A percentile compares a stretch with the other conserved stretches of the same genome.
Conservation (phyloP, 2,329 filamentous ascomycete genomes). For the Nemania serpens region DNA sequence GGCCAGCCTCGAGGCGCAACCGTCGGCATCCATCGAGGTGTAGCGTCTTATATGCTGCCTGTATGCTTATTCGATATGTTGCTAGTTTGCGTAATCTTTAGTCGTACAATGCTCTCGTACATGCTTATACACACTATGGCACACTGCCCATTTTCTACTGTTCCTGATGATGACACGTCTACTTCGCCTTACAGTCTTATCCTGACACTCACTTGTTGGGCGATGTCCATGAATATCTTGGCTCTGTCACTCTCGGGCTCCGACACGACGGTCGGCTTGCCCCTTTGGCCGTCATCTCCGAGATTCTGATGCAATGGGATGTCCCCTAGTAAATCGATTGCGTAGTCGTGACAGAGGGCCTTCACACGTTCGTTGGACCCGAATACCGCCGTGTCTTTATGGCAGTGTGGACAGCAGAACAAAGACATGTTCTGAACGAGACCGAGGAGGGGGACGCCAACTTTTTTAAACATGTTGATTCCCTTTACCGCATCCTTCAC, state of each 20-base stretch:
- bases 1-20: neutral
- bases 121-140: constrained; percentile 11
- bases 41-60: neutral
- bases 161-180: neutral
- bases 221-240: constrained; percentile 72
- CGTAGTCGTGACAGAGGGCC: constrained; percentile 71
- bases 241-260: constrained; percentile 79
- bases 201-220: constrained; percentile 56
- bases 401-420: constrained; percentile 80
- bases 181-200: constrained; percentile 44
- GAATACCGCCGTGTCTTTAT: constrained; percentile 75
- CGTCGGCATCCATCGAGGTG: neutral
- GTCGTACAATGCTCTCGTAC: neutral
- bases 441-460: constrained; percentile 79
- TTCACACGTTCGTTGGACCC: constrained; percentile 68
- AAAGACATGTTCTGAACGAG: constrained; percentile 92
- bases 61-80: neutral
- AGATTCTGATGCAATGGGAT: constrained; percentile 87
- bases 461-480: constrained; percentile 89
- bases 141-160: neutral
- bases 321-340: constrained; percentile 82
- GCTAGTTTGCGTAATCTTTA: neutral
- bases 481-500: constrained; percentile 91
- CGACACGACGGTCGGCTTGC: constrained; percentile 87
- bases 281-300: constrained; percentile 83